Evolutionary conservation across 2,329 filamentous ascomycete species (phyloP).

Genomic region (Aspergillus chevalieri): DNA sequence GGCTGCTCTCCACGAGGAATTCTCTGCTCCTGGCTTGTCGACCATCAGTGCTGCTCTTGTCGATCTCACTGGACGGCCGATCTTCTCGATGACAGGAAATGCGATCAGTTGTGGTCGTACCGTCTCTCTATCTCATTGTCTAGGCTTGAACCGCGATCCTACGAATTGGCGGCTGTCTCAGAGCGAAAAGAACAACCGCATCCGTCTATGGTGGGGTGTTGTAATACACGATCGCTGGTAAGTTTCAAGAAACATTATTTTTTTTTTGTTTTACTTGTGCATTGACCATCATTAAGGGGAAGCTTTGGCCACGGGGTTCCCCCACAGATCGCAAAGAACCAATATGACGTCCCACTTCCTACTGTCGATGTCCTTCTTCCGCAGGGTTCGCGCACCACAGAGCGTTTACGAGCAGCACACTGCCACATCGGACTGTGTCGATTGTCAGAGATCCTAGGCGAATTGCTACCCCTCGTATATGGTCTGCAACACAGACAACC

Average conservation of each 20-base stretch:
- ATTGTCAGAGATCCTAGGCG: slow-evolving; percentile 43
- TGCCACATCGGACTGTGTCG: slow-evolving; percentile 50
- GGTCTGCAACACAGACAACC: slow-evolving; percentile 38
- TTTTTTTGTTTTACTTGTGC: background rate
- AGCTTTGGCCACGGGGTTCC: slow-evolving; percentile 53
- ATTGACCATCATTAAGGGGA: slow-evolving; percentile 34
- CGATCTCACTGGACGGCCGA: slow-evolving; percentile 55
- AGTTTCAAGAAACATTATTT: slow-evolving; percentile 1
- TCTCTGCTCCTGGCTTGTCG: slow-evolving; percentile 53
- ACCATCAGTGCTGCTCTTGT: slow-evolving; percentile 54
- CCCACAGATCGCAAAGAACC: slow-evolving; percentile 47
- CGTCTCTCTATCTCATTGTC: slow-evolving; percentile 50
- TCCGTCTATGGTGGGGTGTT: slow-evolving; percentile 53
- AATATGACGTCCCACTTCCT: slow-evolving; percentile 53
- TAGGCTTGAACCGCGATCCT: slow-evolving; percentile 52
- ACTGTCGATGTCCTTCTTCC: slow-evolving; percentile 38
- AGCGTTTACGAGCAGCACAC: slow-evolving; percentile 42
- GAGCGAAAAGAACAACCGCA: slow-evolving; percentile 47
- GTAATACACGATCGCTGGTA: slow-evolving; percentile 52
- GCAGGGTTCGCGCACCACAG: slow-evolving; percentile 29
- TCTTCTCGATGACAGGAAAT: slow-evolving; percentile 55
- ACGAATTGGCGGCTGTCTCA: slow-evolving; percentile 48
- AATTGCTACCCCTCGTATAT: slow-evolving; percentile 42
- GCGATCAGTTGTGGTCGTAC: slow-evolving; percentile 50
- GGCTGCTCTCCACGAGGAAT: slow-evolving; percentile 55